Conservation (phyloP, 306 rosid genomes). For the Prunus padus region DNA sequence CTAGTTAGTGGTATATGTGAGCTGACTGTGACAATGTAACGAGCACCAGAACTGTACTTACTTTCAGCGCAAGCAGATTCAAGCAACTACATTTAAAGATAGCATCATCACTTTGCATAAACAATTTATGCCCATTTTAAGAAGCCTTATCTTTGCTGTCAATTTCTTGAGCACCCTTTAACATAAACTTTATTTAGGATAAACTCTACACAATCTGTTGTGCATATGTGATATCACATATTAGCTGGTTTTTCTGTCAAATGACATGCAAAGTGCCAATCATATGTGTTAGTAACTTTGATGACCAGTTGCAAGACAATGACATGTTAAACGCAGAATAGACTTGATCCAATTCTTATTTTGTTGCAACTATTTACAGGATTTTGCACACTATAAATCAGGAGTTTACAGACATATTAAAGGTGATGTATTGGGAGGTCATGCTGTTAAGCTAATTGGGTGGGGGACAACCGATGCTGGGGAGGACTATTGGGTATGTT, state of each 20-base stretch:
- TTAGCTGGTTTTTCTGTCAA: neutral
- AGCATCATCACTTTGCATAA: neutral
- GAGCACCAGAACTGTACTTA: neutral
- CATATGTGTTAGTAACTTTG: neutral
- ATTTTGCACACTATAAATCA: constrained; percentile 94
- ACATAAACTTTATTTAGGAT: neutral
- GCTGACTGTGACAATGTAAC: neutral
- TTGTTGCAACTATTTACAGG: constrained; percentile 47
- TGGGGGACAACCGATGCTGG: constrained; percentile 90
- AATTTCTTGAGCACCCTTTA: neutral
- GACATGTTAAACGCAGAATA: neutral
- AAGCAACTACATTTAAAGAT: neutral
- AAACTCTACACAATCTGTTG: neutral
- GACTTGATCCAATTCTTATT: neutral
- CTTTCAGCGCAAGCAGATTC: neutral
- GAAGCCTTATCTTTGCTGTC: neutral
- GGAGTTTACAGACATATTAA: constrained; percentile 92
- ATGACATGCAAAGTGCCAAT: neutral
- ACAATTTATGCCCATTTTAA: neutral
- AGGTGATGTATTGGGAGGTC: constrained; percentile 78
- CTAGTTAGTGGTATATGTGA: neutral
- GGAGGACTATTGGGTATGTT: constrained; percentile 87
- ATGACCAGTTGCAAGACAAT: neutral
- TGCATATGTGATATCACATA: neutral
- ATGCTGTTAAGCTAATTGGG: constrained; percentile 92